Conservation (phyloP, 179 eudicot genomes). For the Carnegiea gigantea region DNA sequence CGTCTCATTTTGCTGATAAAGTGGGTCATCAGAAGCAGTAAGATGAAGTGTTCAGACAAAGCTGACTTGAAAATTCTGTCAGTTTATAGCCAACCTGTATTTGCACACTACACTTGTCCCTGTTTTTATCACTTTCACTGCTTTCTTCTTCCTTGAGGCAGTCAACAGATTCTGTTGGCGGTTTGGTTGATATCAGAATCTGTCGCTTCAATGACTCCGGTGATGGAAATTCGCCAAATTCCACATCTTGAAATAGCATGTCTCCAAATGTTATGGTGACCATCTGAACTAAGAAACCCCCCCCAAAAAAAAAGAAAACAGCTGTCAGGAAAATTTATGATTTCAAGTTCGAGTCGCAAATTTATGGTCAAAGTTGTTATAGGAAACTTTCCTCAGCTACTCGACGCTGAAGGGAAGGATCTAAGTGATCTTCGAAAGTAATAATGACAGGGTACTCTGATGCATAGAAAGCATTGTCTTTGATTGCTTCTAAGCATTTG, state of each 20-base stretch:
- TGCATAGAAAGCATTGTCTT: constrained; percentile 72
- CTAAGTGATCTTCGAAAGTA: constrained; percentile 86
- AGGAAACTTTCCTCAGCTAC: constrained; percentile 69
- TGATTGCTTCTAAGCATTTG: constrained; percentile 77
- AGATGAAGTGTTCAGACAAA: neutral
- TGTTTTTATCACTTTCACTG: constrained; percentile 13
- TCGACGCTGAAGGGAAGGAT: constrained; percentile 67
- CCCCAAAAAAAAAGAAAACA: too few relatives aligned
- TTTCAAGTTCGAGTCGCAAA: neutral
- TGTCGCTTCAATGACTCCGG: constrained; percentile 62
- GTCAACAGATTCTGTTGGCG: constrained; percentile 64
- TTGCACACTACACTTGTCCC: neutral
- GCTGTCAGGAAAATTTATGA: neutral
- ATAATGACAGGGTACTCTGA: constrained; percentile 86
- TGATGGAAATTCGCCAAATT: constrained; percentile 58
- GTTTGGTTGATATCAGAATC: constrained; percentile 77
- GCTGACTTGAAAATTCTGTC: neutral
- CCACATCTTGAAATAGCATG: constrained; percentile 57
- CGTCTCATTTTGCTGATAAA: constrained; percentile 24
- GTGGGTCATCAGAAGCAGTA: neutral
- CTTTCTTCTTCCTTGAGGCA: constrained; percentile 29
- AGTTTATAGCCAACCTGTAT: constrained; percentile 20
- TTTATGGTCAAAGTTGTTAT: neutral
- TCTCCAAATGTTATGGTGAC: constrained; percentile 61
- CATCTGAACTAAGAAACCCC: constrained; percentile 51